A percentile compares a stretch with the other conserved stretches of the same genome.
Conservation (phyloP, 2,329 filamentous ascomycete species). For the Ophiosphaerella herpotricha region DNA sequence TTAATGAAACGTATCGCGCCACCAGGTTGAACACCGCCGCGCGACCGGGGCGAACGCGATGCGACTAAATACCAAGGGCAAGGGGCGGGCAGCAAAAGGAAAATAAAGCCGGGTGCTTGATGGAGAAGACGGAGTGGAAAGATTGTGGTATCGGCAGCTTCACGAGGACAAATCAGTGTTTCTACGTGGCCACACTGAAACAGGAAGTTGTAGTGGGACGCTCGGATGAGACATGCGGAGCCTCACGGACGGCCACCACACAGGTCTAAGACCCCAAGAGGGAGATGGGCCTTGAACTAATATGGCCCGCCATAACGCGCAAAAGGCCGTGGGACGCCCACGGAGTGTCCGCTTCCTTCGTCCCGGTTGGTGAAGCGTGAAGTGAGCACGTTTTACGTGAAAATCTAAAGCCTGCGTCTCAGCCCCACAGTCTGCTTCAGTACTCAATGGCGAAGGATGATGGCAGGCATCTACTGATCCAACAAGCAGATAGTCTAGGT, state of each 20-base stretch:
- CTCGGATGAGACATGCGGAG: slow-evolving; percentile 24
- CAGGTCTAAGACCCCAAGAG: background rate
- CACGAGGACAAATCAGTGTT: slow-evolving; percentile 13
- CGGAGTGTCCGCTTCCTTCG: too few species aligned
- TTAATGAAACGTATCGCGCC: slow-evolving; percentile 10
- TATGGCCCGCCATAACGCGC: too few species aligned
- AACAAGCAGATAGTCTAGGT: too few species aligned
- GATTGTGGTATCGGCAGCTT: background rate
- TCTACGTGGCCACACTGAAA: slow-evolving; percentile 29
- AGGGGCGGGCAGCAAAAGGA: background rate
- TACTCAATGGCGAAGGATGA: too few species aligned
- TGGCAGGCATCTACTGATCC: too few species aligned
- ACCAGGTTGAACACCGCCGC: slow-evolving; percentile 8
- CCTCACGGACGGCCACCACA: slow-evolving; percentile 14
- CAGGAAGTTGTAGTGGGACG: slow-evolving; percentile 24
- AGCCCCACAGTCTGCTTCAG: too few species aligned
- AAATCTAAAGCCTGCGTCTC: too few species aligned
- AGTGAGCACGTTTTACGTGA: too few species aligned
- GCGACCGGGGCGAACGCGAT: background rate
- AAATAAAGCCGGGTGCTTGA: background rate
- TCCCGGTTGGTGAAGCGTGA: too few species aligned
- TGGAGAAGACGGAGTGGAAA: background rate
- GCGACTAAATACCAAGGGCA: background rate
- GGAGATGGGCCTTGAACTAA: background rate
- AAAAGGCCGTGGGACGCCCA: too few species aligned